A percentile compares a stretch with the other conserved stretches of the same genome.
phyloP scores from a whole-genome alignment of 2,329 filamentous ascomycete species.

The Cladobotryum protrusum region DNA sequence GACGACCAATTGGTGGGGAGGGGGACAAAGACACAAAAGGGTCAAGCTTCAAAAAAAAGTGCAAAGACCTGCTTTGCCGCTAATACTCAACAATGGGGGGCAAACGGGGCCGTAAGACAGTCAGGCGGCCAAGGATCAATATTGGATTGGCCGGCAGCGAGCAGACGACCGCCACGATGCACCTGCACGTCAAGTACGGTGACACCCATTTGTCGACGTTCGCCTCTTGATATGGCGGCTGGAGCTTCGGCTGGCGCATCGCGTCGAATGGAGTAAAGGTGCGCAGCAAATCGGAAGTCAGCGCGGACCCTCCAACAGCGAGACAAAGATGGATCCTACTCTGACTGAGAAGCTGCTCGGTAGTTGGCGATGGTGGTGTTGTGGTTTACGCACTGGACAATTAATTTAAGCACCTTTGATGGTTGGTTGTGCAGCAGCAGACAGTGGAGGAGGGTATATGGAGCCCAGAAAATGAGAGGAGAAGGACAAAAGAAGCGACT shows the following conservation, averaged over 20 bases:
- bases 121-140: constrained; percentile 10
- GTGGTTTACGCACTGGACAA: constrained; percentile 8
- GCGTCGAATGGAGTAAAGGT: constrained; percentile 6
- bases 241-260: constrained; percentile 8
- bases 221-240: constrained; percentile 1
- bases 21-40: no score
- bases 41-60: no score
- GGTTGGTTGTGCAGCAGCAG: constrained; percentile 3
- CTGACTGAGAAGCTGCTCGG: constrained; percentile 3
- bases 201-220: constrained; percentile 11
- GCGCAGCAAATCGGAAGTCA: constrained; percentile 11
- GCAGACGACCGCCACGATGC: constrained; percentile 12
- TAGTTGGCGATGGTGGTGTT: constrained; percentile 10
- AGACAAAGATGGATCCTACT: constrained; percentile 6
- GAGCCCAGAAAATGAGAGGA: not conserved
- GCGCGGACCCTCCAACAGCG: constrained; percentile 1
- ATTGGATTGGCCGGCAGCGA: constrained; percentile 10
- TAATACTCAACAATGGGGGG: constrained; percentile 1
- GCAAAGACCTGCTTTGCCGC: constrained; percentile 2
- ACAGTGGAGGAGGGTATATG: not conserved
- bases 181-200: constrained; percentile 12
- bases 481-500: not conserved
- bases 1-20: no score
- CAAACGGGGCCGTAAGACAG: constrained; percentile 2
- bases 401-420: constrained; percentile 5